Base-by-base conservation (phyloP, 345 rosid species). In the Cochlearia excelsa region DNA sequence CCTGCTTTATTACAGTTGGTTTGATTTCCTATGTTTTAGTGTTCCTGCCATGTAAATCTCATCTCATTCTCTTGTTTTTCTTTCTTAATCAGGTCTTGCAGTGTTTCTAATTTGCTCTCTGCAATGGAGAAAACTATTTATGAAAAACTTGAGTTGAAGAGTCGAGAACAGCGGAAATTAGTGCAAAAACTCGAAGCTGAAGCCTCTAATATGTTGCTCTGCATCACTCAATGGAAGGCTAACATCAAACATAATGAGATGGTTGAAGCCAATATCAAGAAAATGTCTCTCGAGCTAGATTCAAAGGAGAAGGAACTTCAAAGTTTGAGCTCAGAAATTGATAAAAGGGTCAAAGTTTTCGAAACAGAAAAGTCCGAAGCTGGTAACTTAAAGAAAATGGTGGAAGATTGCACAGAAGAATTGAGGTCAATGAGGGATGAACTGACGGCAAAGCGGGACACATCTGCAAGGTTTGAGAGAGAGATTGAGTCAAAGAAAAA, bases 341-440 rank as follows among this genome's bases (percentile, higher is more conserved):
- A 39, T n/a, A 46, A 39, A 46, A 60, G 26, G 45, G 31, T 0
- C 8, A 6, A n/a, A 7, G 2, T 7, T 47, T 60, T 69, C 28
- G 50, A 30, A 7, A 43, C 23, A 8, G 57, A 59, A 31, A 61
- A 54, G 62, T 4, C 56, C 4, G 42, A 61, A 61, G 66, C 67
- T 60, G 62, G 73, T 46, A 5, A 53, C 5, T 31, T 61, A 11
- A 54, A 46, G 62, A 69, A 10, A 28, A 4, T 28, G 5, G 67
- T 69, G 51, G 57, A 54, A 26, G 73, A 68, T 3, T 38, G 30
- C 2, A 37, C n/a, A 0, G 11, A 38, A 29, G 70, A 65, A 30
- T 56, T 63, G 5, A 63, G 60, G 34, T 26, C 9, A 26, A 51
- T 23, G 60, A 64, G 29, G 43, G 53, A 26, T 42, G 38, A 64